Evolutionary conservation across 371 early-diverging fungal species (phyloP).

Genomic region (Mucor irregularis): DNA sequence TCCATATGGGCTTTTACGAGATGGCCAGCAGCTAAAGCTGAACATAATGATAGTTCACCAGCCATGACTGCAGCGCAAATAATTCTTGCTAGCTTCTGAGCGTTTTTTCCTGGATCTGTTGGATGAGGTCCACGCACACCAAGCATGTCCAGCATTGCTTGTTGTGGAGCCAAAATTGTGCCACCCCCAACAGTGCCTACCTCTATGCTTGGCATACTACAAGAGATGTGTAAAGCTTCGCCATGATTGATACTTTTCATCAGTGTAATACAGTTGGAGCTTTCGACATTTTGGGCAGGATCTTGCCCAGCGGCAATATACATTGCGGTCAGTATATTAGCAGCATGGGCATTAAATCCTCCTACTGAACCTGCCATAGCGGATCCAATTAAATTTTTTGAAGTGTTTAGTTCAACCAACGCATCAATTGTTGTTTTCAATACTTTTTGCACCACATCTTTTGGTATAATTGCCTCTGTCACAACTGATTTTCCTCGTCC

Average conservation of each 20-base stretch:
- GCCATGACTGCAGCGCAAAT: conserved; percentile 95
- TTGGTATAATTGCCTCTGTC: conserved; percentile 85
- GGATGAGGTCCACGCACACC: conserved; percentile 86
- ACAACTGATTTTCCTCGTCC: conserved; percentile 97
- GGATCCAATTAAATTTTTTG: conserved; percentile 92
- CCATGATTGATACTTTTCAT: conserved; percentile 89
- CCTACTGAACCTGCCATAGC: conserved; percentile 96
- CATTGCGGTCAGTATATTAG: conserved; percentile 93
- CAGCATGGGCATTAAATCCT: conserved; percentile 96
- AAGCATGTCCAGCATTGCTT: conserved; percentile 88
- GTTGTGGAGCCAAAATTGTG: conserved; percentile 86
- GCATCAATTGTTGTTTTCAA: conserved; percentile 87
- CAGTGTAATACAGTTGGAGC: conserved; percentile 91
- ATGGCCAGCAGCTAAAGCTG: conserved; percentile 88
- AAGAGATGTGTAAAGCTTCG: conserved; percentile 81
- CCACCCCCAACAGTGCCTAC: conserved; percentile 98
- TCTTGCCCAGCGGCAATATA: conserved; percentile 97
- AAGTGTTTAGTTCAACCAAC: conserved; percentile 78
- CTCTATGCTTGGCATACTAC: conserved; percentile 95
- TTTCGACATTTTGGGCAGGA: conserved; percentile 96
- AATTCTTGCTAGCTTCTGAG: conserved; percentile 86
- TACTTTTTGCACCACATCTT: conserved; percentile 75
- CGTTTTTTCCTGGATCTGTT: conserved; percentile 85
- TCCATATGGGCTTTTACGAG: conserved; percentile 84
- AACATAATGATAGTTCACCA: conserved; percentile 90